phyloP scores from a whole-genome alignment of 768 basidiomycete species.

The Cubamyces sp. region DNA sequence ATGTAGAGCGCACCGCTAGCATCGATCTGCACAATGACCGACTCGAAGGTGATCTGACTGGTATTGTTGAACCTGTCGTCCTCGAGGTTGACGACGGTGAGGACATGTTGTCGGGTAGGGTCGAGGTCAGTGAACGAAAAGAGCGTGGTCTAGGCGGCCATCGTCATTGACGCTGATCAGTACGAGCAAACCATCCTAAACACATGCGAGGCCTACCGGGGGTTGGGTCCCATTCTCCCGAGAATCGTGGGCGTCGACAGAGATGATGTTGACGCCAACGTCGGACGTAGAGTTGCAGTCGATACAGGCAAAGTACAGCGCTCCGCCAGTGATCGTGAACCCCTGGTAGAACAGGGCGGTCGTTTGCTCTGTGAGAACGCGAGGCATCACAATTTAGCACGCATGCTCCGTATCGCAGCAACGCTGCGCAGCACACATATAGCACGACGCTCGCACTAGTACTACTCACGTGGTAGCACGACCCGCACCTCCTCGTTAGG shows the following conservation, averaged over 20 bases:
- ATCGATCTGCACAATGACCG: constrained; percentile 24
- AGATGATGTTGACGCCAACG: constrained; percentile 11
- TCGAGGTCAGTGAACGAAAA: constrained; percentile 36
- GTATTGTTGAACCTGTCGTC: constrained; percentile 24
- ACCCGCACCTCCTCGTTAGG: constrained; percentile 28
- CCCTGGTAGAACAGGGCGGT: constrained; percentile 36
- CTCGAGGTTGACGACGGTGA: constrained; percentile 34
- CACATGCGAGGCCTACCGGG: constrained; percentile 25
- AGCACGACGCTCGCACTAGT: not conserved
- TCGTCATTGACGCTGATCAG: not conserved
- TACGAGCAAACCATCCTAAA: not conserved
- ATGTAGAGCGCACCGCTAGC: not conserved
- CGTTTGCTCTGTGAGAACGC: constrained; percentile 26
- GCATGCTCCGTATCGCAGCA: too few species aligned
- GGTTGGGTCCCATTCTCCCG: constrained; percentile 24
- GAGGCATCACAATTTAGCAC: not conserved
- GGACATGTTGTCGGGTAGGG: constrained; percentile 29
- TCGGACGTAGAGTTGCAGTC: constrained; percentile 33
- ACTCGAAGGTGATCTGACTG: constrained; percentile 35
- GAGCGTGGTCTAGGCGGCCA: constrained; percentile 28
- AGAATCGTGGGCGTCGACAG: constrained; percentile 32
- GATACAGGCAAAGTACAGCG: constrained; percentile 36
- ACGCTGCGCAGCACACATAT: too few species aligned
- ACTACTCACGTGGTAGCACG: constrained; percentile 34
- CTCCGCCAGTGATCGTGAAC: constrained; percentile 31